Conservation (phyloP, 2,329 filamentous ascomycete genomes). For the Fusarium fujikuroi region DNA sequence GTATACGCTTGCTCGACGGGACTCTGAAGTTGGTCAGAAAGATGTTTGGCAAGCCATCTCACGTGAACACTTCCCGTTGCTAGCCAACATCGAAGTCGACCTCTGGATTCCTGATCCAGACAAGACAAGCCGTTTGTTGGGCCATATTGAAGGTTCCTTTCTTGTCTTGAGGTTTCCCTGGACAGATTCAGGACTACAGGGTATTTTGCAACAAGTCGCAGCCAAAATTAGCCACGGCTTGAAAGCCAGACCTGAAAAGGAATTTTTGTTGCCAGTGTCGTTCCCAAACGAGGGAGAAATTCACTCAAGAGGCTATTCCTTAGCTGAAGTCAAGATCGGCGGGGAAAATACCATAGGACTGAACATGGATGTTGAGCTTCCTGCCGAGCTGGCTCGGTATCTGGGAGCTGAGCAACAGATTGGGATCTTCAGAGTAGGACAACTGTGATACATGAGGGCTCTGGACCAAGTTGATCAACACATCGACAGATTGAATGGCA, state of each 20-base stretch:
- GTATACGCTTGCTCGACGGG: constrained; percentile 79
- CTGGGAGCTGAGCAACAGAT: constrained; percentile 74
- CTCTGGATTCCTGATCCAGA: constrained; percentile 75
- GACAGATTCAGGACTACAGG: constrained; percentile 60
- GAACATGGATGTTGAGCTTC: constrained; percentile 68
- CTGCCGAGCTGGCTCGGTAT: constrained; percentile 71
- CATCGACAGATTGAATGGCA: constrained; percentile 60
- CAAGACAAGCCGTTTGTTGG: constrained; percentile 62
- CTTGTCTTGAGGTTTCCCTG: constrained; percentile 75
- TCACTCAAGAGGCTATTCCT: constrained; percentile 66
- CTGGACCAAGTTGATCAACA: constrained; percentile 60
- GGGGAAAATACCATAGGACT: constrained; percentile 65
- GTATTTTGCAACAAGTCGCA: constrained; percentile 56
- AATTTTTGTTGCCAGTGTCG: constrained; percentile 73
- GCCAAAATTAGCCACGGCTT: constrained; percentile 64
- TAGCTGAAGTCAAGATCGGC: constrained; percentile 73
- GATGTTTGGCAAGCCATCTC: constrained; percentile 77
- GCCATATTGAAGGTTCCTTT: constrained; percentile 66
- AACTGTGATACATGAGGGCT: constrained; percentile 65
- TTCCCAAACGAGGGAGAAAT: constrained; percentile 69
- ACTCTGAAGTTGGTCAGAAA: constrained; percentile 45
- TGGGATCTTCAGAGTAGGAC: constrained; percentile 75
- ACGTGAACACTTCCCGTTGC: constrained; percentile 72
- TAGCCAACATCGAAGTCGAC: constrained; percentile 76
- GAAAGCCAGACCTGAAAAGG: constrained; percentile 65